phyloP scores from a whole-genome alignment of 108 stramenopile species.

The Mediolabrus comicus region DNA sequence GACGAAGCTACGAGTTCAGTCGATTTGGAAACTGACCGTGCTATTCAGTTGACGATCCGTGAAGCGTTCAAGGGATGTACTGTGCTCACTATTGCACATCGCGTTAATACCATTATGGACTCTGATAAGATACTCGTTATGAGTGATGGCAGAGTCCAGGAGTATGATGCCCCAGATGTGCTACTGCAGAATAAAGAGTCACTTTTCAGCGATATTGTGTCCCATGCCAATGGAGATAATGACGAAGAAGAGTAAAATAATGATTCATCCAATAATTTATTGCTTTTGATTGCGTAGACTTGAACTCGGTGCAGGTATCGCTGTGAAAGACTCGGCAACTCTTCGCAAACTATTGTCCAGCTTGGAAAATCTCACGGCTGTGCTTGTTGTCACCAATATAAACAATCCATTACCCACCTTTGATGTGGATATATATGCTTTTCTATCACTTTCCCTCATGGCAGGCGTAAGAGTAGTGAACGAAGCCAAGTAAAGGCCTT shows the following conservation, averaged over 20 bases:
- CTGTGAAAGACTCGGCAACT: slow-evolving; percentile 55
- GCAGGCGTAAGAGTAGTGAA: slow-evolving; percentile 81
- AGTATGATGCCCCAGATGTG: slow-evolving; percentile 83
- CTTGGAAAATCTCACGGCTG: slow-evolving; percentile 48
- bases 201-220: slow-evolving; percentile 79
- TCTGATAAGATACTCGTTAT: slow-evolving; percentile 91
- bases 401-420: slow-evolving; percentile 42
- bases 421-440: slow-evolving; percentile 47
- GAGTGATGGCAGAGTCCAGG: slow-evolving; percentile 84
- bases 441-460: slow-evolving; percentile 80
- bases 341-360: slow-evolving; percentile 45
- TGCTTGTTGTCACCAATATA: slow-evolving; percentile 67
- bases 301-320: slow-evolving; percentile 58
- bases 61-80: slow-evolving; percentile 71
- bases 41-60: slow-evolving; percentile 81
- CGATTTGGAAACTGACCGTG: slow-evolving; percentile 84
- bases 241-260: background rate
- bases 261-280: background rate
- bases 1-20: slow-evolving; percentile 92
- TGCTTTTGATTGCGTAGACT: slow-evolving; percentile 31
- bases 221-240: slow-evolving; percentile 52
- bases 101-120: slow-evolving; percentile 95
- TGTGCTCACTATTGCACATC: slow-evolving; percentile 90
- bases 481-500: slow-evolving; percentile 37
- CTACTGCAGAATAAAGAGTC: slow-evolving; percentile 72